Percentiles rank a stretch among this genome's conserved stretches.
These are phyloP conservation scores for Anthoceros angustus DNA, from an alignment of 225 moss, liverwort and hornwort genomes.

Conservation along the genomic window DNA sequence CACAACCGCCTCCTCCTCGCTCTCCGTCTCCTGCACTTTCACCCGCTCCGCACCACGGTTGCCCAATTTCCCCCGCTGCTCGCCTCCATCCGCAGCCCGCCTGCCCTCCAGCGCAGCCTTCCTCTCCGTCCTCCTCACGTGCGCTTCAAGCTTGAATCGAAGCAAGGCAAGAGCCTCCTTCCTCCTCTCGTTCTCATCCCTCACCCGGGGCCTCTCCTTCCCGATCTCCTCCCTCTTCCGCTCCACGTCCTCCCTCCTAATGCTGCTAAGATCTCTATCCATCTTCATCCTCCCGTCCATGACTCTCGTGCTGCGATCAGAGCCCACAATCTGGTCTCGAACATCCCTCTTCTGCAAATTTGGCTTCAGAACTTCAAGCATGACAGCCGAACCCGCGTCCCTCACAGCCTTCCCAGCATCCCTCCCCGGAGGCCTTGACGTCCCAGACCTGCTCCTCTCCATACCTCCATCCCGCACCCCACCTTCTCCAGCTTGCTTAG, in stretches of 20 bases:
- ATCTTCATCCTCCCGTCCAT: background rate
- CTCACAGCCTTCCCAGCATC: too few species aligned
- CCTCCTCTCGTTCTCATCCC: conserved; percentile 3
- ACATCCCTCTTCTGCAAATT: background rate
- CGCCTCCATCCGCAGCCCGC: background rate
- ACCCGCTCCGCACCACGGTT: too few species aligned
- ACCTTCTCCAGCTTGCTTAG: background rate
- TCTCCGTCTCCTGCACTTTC: background rate
- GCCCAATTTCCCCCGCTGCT: background rate
- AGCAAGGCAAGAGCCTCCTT: conserved; percentile 1
- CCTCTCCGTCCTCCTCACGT: background rate
- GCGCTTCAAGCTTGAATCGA: background rate
- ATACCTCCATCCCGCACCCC: background rate
- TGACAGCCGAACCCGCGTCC: too few species aligned
- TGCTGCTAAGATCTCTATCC: background rate
- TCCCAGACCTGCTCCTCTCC: conserved; percentile 3
- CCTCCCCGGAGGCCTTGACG: background rate
- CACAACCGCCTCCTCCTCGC: background rate
- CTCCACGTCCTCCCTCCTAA: background rate
- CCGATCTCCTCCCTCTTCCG: background rate
- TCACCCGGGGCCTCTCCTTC: background rate
- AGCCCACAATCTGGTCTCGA: background rate
- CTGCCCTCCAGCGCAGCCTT: background rate
- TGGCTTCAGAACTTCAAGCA: too few species aligned
- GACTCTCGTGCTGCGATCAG: background rate